Percentiles rank a stretch among this genome's conserved stretches.
phyloP scores from a whole-genome alignment of 2,329 filamentous ascomycete species.

The Pseudogymnoascus sp. region DNA sequence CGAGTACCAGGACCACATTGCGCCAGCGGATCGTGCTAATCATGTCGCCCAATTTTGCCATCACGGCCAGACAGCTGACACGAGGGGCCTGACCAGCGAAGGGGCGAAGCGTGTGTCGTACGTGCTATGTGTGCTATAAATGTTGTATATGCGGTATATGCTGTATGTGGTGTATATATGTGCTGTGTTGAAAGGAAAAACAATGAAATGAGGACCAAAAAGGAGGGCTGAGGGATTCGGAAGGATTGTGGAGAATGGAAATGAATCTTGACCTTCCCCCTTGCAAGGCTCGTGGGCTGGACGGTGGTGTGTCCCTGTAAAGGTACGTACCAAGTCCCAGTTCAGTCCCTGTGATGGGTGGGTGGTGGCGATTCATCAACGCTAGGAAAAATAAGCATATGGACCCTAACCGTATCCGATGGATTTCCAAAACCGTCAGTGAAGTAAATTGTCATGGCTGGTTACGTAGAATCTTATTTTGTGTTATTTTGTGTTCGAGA shows the following conservation, averaged over 20 bases:
- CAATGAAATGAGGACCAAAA: not conserved
- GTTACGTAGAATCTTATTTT: not conserved
- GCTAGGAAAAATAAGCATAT: not conserved
- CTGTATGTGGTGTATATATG: not conserved
- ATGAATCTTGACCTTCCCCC: constrained; percentile 1
- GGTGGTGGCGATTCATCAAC: not conserved
- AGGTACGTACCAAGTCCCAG: not conserved
- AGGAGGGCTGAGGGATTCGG: not conserved
- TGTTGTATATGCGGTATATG: not conserved
- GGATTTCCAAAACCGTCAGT: not conserved
- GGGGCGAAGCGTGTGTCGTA: not conserved
- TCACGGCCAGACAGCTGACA: not conserved
- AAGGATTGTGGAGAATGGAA: not conserved
- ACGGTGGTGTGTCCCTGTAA: not conserved
- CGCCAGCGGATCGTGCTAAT: constrained; percentile 5
- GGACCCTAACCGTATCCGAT: not conserved
- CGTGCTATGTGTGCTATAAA: not conserved
- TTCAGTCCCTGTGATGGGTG: not conserved
- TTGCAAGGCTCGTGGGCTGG: not conserved
- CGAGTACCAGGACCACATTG: not conserved
- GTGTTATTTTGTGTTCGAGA: not conserved
- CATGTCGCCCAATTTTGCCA: constrained; percentile 4
- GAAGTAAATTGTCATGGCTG: not conserved
- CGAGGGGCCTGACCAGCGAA: not conserved
- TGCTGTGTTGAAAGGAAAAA: not conserved